Conservation (phyloP, 2,329 filamentous ascomycete species). For the Didymella pinodella region DNA sequence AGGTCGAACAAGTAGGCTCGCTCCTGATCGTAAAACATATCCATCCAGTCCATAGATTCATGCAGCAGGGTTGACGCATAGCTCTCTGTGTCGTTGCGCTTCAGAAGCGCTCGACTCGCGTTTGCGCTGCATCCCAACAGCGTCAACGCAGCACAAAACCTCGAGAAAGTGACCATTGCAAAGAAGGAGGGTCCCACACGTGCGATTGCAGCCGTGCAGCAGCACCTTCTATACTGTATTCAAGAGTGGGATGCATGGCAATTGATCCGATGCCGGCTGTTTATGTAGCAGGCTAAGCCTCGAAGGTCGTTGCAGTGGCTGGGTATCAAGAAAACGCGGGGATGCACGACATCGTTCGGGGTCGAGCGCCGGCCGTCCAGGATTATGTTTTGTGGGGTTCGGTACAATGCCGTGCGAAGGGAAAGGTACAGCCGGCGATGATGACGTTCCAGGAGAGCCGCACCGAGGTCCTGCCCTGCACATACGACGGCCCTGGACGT, state of each 20-base stretch:
- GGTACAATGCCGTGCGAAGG: conserved; percentile 24
- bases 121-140: conserved; percentile 16
- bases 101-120: conserved; percentile 16
- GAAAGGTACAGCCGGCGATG: conserved; percentile 18
- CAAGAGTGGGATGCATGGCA: not conserved
- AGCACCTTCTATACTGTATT: conserved; percentile 12
- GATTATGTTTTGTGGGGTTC: conserved; percentile 27
- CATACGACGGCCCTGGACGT: conserved; percentile 1
- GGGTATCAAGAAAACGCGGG: conserved; percentile 17
- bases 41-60: conserved; percentile 64
- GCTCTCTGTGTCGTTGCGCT: conserved; percentile 29
- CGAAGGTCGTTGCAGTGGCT: conserved; percentile 9
- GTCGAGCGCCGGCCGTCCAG: conserved; percentile 19
- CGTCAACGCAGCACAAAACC: conserved; percentile 23
- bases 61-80: conserved; percentile 38
- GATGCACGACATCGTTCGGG: conserved; percentile 12
- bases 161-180: conserved; percentile 21
- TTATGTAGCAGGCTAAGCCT: conserved; percentile 1
- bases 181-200: not conserved
- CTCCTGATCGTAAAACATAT: conserved; percentile 61
- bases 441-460: conserved; percentile 22
- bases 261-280: conserved; percentile 12
- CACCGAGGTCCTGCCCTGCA: conserved; percentile 14
- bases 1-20: conserved; percentile 64
- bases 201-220: not conserved